Base-by-base conservation (phyloP, 768 basidiomycete species). In the Suillus subluteus region DNA sequence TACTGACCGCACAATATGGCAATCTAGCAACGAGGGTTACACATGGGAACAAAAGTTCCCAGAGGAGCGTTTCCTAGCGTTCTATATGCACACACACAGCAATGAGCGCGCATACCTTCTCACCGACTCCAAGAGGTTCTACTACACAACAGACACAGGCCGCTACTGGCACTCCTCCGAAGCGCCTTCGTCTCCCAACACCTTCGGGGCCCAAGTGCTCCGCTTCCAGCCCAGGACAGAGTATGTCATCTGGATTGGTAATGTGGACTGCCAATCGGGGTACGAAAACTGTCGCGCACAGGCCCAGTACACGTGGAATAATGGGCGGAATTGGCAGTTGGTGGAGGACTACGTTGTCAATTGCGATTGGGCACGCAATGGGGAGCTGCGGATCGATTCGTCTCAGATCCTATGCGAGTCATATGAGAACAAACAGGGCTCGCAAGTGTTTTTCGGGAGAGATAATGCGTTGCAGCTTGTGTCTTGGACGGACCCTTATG, bases 1-100 rank as follows among this genome's bases (percentile, higher is more conserved):
- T 3, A 75, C 76, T 1, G 95, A 98, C 73, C 78, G 87, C 67
- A 84, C 86, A 0, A 82, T 99, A 63, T 99, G 95, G 95, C 96
- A 98, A 80, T 98, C 95, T 1, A 88, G 87, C 72, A 98, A 96
- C 73, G 96, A 99, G 78, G 98, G 97, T 1, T 95, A 94, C 77
- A 89, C 89, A 0, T 99, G 97, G 96, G 83, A 84, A 52, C 89
- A 88, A 66, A 82, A 89, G 15, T 79, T 76, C 73, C 83, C 87
- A 0, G 82, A 80, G 1, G 82, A 90, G 65, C 85, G 82, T 18
- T 92, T 98, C 81, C 79, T 98, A 41, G 88, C 85, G 1, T 91
- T 98, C 78, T 91, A 92, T 71, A 92, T 96, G 81, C 96, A 99
- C 81, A 79, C 84, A 35, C 92, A 91, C 79, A 77, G 86, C n/a